Percentiles rank a stretch among this genome's conserved stretches.
These are phyloP conservation scores for Ogataea angusta DNA, from an alignment of 805 yeast species.

Conservation along the genomic window DNA sequence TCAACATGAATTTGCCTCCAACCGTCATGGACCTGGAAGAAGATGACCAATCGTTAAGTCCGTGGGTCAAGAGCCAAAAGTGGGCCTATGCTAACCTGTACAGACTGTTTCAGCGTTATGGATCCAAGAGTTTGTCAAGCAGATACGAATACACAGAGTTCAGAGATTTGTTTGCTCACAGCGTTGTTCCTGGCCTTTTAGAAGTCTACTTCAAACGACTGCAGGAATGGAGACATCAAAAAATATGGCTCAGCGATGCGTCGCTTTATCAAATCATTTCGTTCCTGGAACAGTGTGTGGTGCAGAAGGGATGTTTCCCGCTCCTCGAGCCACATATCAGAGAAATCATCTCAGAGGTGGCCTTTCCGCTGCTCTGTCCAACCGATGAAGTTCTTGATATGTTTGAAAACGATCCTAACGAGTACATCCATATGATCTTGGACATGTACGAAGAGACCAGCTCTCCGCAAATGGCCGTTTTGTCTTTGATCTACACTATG, in stretches of 20 bases:
- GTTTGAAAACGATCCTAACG: slow-evolving; percentile 87
- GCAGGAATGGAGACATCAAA: slow-evolving; percentile 66
- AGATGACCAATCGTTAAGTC: slow-evolving; percentile 48
- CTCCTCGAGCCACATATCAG: slow-evolving; percentile 67
- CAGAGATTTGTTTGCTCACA: slow-evolving; percentile 47
- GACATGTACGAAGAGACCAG: slow-evolving; percentile 58
- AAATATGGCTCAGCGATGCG: slow-evolving; percentile 67
- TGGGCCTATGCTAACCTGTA: slow-evolving; percentile 83
- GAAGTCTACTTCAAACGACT: slow-evolving; percentile 61
- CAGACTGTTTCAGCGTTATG: slow-evolving; percentile 70
- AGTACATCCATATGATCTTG: slow-evolving; percentile 77
- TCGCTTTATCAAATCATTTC: slow-evolving; percentile 62
- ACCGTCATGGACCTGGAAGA: slow-evolving; percentile 49
- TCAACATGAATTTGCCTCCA: slow-evolving; percentile 56
- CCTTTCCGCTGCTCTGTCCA: slow-evolving; percentile 78
- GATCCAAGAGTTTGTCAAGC: slow-evolving; percentile 43
- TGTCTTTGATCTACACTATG: slow-evolving; percentile 67
- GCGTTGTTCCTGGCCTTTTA: slow-evolving; percentile 72
- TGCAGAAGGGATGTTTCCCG: slow-evolving; percentile 61
- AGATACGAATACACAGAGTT: slow-evolving; percentile 62
- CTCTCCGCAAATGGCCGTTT: slow-evolving; percentile 78
- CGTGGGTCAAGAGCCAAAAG: slow-evolving; percentile 76
- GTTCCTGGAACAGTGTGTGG: slow-evolving; percentile 61
- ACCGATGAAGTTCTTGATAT: slow-evolving; percentile 66
- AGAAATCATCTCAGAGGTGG: slow-evolving; percentile 63